phyloP scores from a whole-genome alignment of 2,329 filamentous ascomycete genomes.

The Helminthosporium solani region DNA sequence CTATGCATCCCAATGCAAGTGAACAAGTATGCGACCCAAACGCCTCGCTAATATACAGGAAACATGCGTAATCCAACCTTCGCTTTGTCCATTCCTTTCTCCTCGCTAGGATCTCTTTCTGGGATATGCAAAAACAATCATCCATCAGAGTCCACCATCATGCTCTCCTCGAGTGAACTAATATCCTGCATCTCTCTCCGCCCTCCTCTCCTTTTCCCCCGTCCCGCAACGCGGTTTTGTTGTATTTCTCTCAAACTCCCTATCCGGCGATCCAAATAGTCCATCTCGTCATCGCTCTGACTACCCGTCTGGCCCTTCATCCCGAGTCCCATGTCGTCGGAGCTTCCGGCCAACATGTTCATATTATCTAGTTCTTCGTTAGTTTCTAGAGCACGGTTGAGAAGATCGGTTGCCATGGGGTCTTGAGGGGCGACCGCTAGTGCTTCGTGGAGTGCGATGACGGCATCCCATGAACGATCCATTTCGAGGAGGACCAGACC shows the following conservation, averaged over 20 bases:
- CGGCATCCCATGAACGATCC: slow-evolving; percentile 71
- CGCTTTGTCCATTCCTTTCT: neutral
- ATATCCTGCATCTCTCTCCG: slow-evolving; percentile 45
- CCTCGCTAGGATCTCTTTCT: neutral
- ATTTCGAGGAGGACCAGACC: slow-evolving; percentile 82
- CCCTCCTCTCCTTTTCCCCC: slow-evolving; percentile 53
- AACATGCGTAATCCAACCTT: neutral
- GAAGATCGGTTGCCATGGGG: slow-evolving; percentile 74
- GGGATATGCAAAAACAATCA: neutral
- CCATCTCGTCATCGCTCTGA: slow-evolving; percentile 39
- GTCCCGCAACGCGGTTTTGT: slow-evolving; percentile 54
- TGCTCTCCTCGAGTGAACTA: slow-evolving; percentile 47
- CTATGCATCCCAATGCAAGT: neutral
- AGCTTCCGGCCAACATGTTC: slow-evolving; percentile 1
- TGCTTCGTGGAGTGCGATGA: slow-evolving; percentile 80
- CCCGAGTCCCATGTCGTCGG: neutral
- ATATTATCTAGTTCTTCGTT: slow-evolving; percentile 33
- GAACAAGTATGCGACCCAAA: neutral
- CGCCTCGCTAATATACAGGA: neutral
- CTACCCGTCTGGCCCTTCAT: slow-evolving; percentile 6
- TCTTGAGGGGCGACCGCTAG: slow-evolving; percentile 77
- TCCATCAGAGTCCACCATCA: slow-evolving; percentile 60
- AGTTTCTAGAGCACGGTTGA: slow-evolving; percentile 64
- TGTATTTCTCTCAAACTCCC: slow-evolving; percentile 52
- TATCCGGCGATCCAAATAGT: slow-evolving; percentile 58